Conservation (phyloP, 768 basidiomycete species). For the Imleria badia region DNA sequence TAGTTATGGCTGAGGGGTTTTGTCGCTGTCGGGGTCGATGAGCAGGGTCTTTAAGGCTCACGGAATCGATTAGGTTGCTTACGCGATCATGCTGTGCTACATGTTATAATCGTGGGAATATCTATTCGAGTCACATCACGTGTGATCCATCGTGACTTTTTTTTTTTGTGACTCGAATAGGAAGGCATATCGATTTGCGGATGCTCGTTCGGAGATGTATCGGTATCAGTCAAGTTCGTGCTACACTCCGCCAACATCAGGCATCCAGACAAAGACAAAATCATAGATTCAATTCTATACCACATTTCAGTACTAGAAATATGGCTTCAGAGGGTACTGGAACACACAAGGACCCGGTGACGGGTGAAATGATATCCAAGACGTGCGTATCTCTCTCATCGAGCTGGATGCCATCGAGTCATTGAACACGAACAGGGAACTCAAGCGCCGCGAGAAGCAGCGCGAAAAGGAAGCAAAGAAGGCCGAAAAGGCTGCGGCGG, state of each 20-base stretch:
- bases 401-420: slow-evolving; percentile 11
- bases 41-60: slow-evolving; percentile 13
- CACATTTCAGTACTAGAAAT: slow-evolving; percentile 11
- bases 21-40: slow-evolving; percentile 18
- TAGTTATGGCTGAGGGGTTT: slow-evolving; percentile 10
- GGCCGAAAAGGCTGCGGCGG: slow-evolving; percentile 66
- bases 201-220: slow-evolving; percentile 30
- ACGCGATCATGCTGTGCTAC: slow-evolving; percentile 21
- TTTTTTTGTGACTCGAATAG: slow-evolving; percentile 28
- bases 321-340: slow-evolving; percentile 41
- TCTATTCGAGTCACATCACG: neutral
- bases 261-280: neutral
- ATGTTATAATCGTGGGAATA: slow-evolving; percentile 15
- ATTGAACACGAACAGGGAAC: slow-evolving; percentile 59
- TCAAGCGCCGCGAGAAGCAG: slow-evolving; percentile 91
- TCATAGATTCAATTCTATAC: slow-evolving; percentile 5
- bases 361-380: slow-evolving; percentile 98
- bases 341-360: slow-evolving; percentile 74
- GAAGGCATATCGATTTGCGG: slow-evolving; percentile 26
- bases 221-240: slow-evolving; percentile 4
- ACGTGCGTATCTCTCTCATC: slow-evolving; percentile 50
- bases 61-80: slow-evolving; percentile 32
- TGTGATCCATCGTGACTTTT: slow-evolving; percentile 5
- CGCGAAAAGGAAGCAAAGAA: slow-evolving; percentile 72
- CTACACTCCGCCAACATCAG: slow-evolving; percentile 8